Conservation (phyloP, 495 filamentous ascomycete species). For the Talaromyces adpressus region DNA sequence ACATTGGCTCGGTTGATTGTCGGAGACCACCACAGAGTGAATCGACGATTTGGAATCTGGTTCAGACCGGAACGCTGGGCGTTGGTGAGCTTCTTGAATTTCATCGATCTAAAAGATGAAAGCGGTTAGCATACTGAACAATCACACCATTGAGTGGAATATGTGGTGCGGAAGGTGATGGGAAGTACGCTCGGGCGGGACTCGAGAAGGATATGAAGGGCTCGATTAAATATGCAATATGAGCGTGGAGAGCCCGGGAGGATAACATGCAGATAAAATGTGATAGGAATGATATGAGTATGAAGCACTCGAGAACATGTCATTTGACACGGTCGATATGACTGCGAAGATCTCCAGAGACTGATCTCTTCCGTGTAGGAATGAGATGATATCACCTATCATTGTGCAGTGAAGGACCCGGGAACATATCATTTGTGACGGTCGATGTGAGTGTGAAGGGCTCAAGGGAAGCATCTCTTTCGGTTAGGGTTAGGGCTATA, state of each 20-base stretch:
- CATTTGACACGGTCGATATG: neutral
- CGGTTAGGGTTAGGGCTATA: neutral
- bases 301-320: neutral
- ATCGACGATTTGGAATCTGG: constrained; percentile 98
- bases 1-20: constrained; percentile 59
- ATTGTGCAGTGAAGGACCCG: neutral
- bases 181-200: neutral
- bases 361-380: neutral
- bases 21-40: constrained; percentile 97
- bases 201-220: neutral
- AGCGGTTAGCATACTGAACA: neutral
- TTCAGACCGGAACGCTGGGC: constrained; percentile 97
- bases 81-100: constrained; percentile 99
- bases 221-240: neutral
- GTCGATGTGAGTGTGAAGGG: neutral
- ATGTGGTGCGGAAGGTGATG: neutral
- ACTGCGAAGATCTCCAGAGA: neutral
- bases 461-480: neutral
- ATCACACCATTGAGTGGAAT: neutral
- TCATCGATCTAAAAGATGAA: constrained; percentile 49
- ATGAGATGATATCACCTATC: no score
- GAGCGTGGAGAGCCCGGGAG: neutral
- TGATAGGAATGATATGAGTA: neutral
- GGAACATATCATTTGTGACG: neutral
- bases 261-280: neutral